Conservation (phyloP, 768 basidiomycete species). For the Hortiboletus campestris region DNA sequence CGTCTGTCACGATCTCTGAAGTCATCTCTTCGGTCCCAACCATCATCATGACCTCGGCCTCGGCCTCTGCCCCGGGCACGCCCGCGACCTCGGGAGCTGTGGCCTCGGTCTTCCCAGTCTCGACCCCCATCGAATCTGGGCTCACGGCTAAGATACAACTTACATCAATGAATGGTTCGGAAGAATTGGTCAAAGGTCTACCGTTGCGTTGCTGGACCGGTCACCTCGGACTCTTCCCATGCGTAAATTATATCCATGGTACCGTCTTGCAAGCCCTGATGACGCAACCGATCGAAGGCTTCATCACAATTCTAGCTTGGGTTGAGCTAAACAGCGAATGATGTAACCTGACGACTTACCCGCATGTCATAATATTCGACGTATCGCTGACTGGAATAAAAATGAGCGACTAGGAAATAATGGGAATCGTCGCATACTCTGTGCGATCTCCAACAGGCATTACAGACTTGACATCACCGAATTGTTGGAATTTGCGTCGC, state of each 20-base stretch:
- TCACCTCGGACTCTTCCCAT: conserved; percentile 70
- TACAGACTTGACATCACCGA: conserved; percentile 87
- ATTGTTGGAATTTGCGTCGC: conserved; percentile 80
- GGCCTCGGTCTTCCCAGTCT: conserved; percentile 45
- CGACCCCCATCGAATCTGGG: conserved; percentile 39
- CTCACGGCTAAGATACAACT: conserved; percentile 23
- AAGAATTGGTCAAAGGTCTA: conserved; percentile 16
- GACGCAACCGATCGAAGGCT: conserved; percentile 76
- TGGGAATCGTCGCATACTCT: conserved; percentile 43
- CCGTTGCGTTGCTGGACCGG: conserved; percentile 46
- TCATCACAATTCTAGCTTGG: conserved; percentile 63
- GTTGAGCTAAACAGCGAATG: conserved; percentile 6
- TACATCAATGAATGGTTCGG: conserved; percentile 2
- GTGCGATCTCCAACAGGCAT: conserved; percentile 59
- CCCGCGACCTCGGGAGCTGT: conserved; percentile 40
- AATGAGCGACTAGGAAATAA: conserved; percentile 1
- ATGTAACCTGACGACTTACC: conserved; percentile 40
- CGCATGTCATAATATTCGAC: conserved; percentile 94
- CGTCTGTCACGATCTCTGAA: conserved; percentile 38
- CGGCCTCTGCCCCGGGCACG: conserved; percentile 36
- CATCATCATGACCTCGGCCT: conserved; percentile 36
- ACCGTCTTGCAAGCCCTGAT: conserved; percentile 79
- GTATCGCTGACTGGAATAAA: conserved; percentile 65
- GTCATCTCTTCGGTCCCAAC: conserved; percentile 48
- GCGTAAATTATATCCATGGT: conserved; percentile 85